Base-by-base conservation (phyloP, 2,329 filamentous ascomycete species). In the Amauroascus verrucosus region DNA sequence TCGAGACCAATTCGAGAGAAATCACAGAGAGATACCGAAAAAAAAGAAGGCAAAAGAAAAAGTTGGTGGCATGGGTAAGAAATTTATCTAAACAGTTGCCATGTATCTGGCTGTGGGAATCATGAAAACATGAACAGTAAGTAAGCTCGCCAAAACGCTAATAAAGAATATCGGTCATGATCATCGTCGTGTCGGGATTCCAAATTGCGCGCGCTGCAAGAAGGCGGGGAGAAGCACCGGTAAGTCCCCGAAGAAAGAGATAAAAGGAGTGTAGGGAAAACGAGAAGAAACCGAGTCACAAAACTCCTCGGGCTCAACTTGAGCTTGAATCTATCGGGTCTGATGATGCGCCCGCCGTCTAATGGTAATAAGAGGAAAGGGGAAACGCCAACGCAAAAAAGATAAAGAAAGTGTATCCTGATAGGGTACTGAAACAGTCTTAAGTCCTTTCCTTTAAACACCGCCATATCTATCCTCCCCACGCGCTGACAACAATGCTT, bases 401-500 rank as follows among this genome's bases (percentile, higher is more conserved):
- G n/a, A n/a, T n/a, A n/a, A n/a, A n/a, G n/a, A n/a, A n/a, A n/a
- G n/a, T n/a, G n/a, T n/a, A n/a, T n/a, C n/a, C n/a, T n/a, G n/a
- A n/a, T n/a, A n/a, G n/a, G n/a, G n/a, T n/a, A n/a, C n/a, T n/a
- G n/a, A n/a, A n/a, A n/a, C n/a, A n/a, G n/a, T n/a, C n/a, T n/a
- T n/a, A n/a, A n/a, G n/a, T n/a, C n/a, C n/a, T n/a, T n/a, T n/a
- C n/a, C n/a, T n/a, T 64, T 50, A 70, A 54, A 70, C 63, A 51
- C 65, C 61, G 14, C 67, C 68, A 51, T 70, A 70, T 58, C 61
- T 62, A 41, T 60, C 61, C 1, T 58, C 57, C 9, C 62, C 65
- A 13, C 24, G 33, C 3, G 59, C 54, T 16, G 58, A 53, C 37
- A 70, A 57, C 33, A 70, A 61, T 37, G 63, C 57, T 53, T 64